Percentiles rank a stretch among this genome's conserved stretches.
Conservation (phyloP, 495 filamentous ascomycete genomes). For the Neurospora sp. region DNA sequence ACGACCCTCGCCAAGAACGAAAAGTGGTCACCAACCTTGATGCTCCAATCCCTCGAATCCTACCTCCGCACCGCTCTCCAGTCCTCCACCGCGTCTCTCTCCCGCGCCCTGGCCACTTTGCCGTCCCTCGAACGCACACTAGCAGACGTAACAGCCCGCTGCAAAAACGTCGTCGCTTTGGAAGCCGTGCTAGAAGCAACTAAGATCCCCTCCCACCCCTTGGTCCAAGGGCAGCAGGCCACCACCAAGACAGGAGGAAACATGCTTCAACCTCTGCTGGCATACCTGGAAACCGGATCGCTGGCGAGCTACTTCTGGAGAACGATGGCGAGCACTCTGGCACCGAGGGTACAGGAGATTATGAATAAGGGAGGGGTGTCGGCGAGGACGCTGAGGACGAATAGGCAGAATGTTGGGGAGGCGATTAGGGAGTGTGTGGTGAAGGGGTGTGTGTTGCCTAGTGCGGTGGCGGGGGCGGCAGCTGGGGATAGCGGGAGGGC, state of each 20-base stretch:
- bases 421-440: conserved; percentile 78
- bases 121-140: conserved; percentile 77
- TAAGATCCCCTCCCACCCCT: conserved; percentile 54
- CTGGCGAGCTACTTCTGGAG: conserved; percentile 89
- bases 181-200: conserved; percentile 65
- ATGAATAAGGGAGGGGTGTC: conserved; percentile 69
- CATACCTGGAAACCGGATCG: conserved; percentile 75
- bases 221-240: conserved; percentile 28
- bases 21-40: conserved; percentile 55
- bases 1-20: conserved; percentile 34
- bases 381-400: conserved; percentile 67
- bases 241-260: conserved; percentile 29
- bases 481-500: conserved; percentile 23
- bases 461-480: conserved; percentile 25
- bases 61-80: conserved; percentile 69
- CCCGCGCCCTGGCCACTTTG: conserved; percentile 64
- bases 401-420: conserved; percentile 62
- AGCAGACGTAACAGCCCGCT: conserved; percentile 68
- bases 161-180: conserved; percentile 81
- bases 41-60: conserved; percentile 67
- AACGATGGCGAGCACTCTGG: conserved; percentile 66
- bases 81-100: conserved; percentile 58
- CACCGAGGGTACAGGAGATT: conserved; percentile 72
- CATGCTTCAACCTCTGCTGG: conserved; percentile 63
- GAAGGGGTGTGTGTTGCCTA: conserved; percentile 52